Evolutionary conservation across 2,329 filamentous ascomycete genomes (phyloP), one percentile per base, ranked within the genome.

Genomic region (Beauveria medogensis): DNA sequence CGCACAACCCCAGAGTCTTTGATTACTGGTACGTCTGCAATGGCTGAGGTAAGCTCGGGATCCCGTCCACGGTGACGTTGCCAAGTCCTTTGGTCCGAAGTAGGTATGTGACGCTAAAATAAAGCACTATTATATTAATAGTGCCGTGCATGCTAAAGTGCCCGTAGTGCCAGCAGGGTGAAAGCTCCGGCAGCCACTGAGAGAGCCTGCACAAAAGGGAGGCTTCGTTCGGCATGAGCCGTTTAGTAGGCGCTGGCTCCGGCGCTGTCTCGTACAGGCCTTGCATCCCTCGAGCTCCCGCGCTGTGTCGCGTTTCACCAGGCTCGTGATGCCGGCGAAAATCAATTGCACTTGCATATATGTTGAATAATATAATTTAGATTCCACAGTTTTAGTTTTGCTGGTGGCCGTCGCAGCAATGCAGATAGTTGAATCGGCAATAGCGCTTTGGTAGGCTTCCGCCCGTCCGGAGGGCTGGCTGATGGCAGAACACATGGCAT

Each of bases 391-490:
- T 16, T 34, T 26, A 3, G 12, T 48, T 26, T 26, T 14, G 20
- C 14, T 40, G 26, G 9, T 18, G 5, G 8, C n/a, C 6, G 22
- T 10, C 12, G 10, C 37, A 44, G 40, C 6, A 18, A 6, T 4
- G 28, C n/a, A 24, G 7, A 50, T 50, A 12, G 14, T 30, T 30
- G 26, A 9, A 40, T 37, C 8, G 3, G 5, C 10, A 24, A 9
- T 20, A 34, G 26, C 26, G 8, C 5, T 53, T 3, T 16, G 5
- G 14, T 18, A 18, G n/a, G n/a, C 47, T 59, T 59, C 56, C 56
- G 56, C 47, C 56, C 37, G 56, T 52, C 56, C 56, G 56, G 55
- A 30, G 12, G 47, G 46, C 47, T 59, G 24, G 34, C 47, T 59
- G 24, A 55, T 41, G 16, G 41, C 26, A 30, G 7, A 46, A 46